Evolutionary conservation across 2,329 filamentous ascomycete genomes (phyloP), one percentile per base, ranked within the genome.

Genomic region (Colletotrichum sp.): DNA sequence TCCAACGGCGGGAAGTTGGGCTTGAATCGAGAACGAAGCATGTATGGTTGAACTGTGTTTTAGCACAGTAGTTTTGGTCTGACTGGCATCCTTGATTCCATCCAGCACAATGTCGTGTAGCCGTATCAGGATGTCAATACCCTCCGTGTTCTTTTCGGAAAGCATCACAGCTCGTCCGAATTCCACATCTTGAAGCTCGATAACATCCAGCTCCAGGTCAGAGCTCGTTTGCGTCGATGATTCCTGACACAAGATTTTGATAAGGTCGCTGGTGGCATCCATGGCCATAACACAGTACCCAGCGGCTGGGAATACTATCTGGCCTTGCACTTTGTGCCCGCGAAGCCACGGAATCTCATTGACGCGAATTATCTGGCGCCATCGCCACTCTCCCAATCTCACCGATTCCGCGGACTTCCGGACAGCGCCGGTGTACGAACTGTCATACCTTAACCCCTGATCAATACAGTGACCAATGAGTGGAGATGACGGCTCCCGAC

Each of bases 221-320:
- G 59, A 10, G 18, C 18, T n/a, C 2, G 9, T 12, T 24, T 28
- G 14, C 4, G 43, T 56, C 74, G 24, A 67, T 52, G 1, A 74
- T 32, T 56, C 83, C 78, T 21, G 71, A 21, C 30, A 24, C 12
- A 56, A 18, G 6, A 12, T 12, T 18, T 43, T 14, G 24, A 78
- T 21, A 81, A 71, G 21, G 21, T 71, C 43, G 81, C 7, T 77
- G 28, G 68, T 76, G 6, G 87, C 87, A 72, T 89, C 87, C 1
- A 86, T 80, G 2, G 84, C 85, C 81, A 88, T 86, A 28, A 82
- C 79, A 2, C 87, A 65, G 76, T 87, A 89, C 0, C 82, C 87
- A 1, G 87, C 84, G 2, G 79, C 84, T 0, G 88, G 88, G 67
- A 88, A 87, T 7, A 90, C 81, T 18, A 83, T 79, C 34, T 86